Percentiles rank a stretch among this genome's conserved stretches.
These are phyloP conservation scores for Brasenia schreberi DNA, from an alignment of 164 flowering plant genomes.

Conservation along the genomic window DNA sequence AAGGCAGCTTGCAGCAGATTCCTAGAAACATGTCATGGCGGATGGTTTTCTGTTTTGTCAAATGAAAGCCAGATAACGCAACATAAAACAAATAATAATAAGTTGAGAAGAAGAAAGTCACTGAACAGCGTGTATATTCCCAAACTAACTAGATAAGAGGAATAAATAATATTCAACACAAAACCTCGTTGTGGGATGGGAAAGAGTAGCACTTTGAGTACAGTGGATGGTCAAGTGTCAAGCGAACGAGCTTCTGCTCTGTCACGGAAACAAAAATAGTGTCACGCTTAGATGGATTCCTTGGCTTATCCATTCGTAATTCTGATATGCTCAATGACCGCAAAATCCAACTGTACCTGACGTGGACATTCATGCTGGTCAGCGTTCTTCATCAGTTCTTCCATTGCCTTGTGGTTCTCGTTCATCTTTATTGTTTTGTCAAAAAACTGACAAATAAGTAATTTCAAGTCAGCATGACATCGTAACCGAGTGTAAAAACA, in stretches of 20 bases:
- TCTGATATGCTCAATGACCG: too few species aligned
- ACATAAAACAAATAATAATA: neutral
- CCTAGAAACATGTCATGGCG: too few species aligned
- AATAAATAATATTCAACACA: neutral
- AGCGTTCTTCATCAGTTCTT: conserved; percentile 16
- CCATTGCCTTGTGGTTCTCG: conserved; percentile 25
- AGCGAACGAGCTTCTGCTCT: conserved; percentile 70
- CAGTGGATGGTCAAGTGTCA: conserved; percentile 54
- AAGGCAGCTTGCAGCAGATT: too few species aligned
- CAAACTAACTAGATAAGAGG: neutral
- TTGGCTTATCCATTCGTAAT: too few species aligned
- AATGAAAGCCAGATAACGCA: neutral
- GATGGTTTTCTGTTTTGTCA: neutral
- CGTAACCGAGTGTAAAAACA: neutral
- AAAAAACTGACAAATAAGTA: conserved; percentile 26
- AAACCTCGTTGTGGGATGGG: conserved; percentile 16
- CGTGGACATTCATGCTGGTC: conserved; percentile 39
- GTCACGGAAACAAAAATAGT: conserved; percentile 18
- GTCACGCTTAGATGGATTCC: neutral
- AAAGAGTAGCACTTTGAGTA: conserved; percentile 36
- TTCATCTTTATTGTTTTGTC: conserved; percentile 23
- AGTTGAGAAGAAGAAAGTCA: neutral
- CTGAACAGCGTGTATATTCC: too few species aligned
- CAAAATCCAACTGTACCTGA: conserved; percentile 29
- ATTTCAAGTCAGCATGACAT: neutral